phyloP scores from a whole-genome alignment of 164 flowering plant genomes.

The Nelumbo lutea region DNA sequence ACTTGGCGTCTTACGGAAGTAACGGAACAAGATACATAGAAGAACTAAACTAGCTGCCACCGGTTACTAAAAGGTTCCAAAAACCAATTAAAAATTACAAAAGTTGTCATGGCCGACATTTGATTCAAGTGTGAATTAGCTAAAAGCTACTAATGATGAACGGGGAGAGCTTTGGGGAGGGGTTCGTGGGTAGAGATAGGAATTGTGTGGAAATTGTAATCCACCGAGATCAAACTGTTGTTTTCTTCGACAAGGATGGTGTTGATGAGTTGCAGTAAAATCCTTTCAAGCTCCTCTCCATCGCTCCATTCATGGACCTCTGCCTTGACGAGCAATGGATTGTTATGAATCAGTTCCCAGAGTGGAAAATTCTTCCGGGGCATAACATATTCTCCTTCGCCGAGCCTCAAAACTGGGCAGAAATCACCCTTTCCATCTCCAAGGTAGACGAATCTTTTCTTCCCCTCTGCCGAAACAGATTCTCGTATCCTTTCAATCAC shows the following conservation, averaged over 20 bases:
- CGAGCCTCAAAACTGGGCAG: conserved; percentile 66
- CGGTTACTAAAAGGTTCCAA: no score
- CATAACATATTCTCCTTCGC: conserved; percentile 46
- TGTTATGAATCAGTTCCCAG: conserved; percentile 53
- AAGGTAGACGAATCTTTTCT: conserved; percentile 57
- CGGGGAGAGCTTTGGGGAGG: conserved; percentile 16
- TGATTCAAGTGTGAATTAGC: no score
- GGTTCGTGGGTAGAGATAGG: conserved; percentile 13
- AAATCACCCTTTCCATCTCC: conserved; percentile 81
- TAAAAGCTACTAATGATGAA: conserved; percentile 9
- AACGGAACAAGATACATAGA: no score
- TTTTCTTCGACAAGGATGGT: conserved; percentile 5
- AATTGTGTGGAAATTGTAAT: conserved; percentile 21
- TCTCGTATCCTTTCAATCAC: conserved; percentile 52
- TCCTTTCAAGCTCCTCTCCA: conserved; percentile 51
- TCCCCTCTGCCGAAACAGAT: conserved; percentile 21
- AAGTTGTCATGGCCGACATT: no score
- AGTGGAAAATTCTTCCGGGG: conserved; percentile 71
- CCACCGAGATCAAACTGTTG: conserved; percentile 8
- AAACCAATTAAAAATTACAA: no score
- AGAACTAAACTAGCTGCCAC: no score
- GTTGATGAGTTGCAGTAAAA: conserved; percentile 30
- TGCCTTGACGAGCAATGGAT: conserved; percentile 47
- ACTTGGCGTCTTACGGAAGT: no score
- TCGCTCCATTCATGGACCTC: conserved; percentile 59